Conservation (phyloP, 2,329 filamentous ascomycete species). For the Graphiopsis chlorocephala region DNA sequence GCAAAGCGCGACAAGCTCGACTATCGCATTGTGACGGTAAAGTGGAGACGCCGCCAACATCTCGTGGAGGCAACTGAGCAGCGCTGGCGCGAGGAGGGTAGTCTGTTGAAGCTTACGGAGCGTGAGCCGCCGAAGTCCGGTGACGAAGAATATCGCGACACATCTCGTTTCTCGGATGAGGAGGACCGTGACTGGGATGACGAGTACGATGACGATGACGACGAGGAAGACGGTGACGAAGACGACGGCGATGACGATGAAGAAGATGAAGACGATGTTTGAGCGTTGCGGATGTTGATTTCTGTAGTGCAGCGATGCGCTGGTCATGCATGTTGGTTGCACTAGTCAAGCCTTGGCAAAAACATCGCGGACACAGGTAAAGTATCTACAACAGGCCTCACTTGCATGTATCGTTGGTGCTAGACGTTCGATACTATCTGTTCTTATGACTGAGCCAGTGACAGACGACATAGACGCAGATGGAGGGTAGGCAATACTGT, state of each 20-base stretch:
- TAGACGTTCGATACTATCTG: too few relatives aligned
- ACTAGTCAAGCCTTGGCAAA: too few relatives aligned
- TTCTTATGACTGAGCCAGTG: too few relatives aligned
- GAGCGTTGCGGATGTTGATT: background rate
- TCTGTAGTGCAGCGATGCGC: too few relatives aligned
- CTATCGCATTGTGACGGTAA: background rate
- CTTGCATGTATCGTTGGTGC: too few relatives aligned
- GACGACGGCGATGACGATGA: background rate
- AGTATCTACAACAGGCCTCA: too few relatives aligned
- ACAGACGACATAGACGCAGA: too few relatives aligned
- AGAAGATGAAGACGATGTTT: background rate
- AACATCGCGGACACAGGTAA: too few relatives aligned
- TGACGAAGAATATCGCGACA: background rate
- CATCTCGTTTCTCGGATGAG: background rate
- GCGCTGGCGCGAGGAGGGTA: background rate
- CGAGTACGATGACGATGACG: background rate
- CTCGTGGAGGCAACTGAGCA: background rate
- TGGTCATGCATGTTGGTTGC: too few relatives aligned
- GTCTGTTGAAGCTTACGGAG: background rate
- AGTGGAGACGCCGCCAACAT: background rate
- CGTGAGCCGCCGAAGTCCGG: background rate
- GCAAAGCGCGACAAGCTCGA: constrained; percentile 1
- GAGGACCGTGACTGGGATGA: background rate
- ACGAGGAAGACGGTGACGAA: background rate
- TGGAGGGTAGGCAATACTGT: too few relatives aligned